Conservation (phyloP, 306 rosid species). For the Gastrolobium bilobum region DNA sequence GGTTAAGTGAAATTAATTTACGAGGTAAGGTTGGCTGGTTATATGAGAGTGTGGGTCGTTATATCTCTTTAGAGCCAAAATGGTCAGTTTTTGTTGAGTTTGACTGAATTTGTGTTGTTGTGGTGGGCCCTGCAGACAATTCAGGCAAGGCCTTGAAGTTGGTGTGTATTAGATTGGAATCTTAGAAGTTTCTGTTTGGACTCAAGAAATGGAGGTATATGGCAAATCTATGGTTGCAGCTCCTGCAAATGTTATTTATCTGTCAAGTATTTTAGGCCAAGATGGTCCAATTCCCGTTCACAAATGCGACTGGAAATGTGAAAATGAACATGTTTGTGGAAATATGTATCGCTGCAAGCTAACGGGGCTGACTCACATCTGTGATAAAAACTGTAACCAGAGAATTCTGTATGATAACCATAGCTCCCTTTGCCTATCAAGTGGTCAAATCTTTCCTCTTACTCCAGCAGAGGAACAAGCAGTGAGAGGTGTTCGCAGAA, state of each 20-base stretch:
- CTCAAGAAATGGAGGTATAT: conserved; percentile 84
- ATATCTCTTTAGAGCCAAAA: conserved; percentile 36
- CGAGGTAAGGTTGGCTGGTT: conserved; percentile 21
- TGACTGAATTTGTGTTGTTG: conserved; percentile 65
- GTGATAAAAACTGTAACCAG: conserved; percentile 99
- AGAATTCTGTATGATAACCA: conserved; percentile 97
- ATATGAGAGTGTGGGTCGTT: background rate
- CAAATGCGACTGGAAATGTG: conserved; percentile 96
- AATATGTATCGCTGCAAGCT: conserved; percentile 96
- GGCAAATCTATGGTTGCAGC: conserved; percentile 80
- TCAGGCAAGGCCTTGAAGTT: conserved; percentile 58
- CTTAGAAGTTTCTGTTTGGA: conserved; percentile 57
- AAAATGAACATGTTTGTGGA: conserved; percentile 91
- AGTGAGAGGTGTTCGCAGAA: conserved; percentile 90
- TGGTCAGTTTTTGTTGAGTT: conserved; percentile 54
- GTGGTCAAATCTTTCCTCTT: conserved; percentile 79
- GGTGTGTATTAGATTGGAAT: conserved; percentile 59
- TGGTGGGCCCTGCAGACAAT: conserved; percentile 79
- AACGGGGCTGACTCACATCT: conserved; percentile 97
- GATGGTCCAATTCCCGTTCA: conserved; percentile 77
- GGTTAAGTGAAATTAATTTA: conserved; percentile 32
- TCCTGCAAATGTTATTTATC: conserved; percentile 92
- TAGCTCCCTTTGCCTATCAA: conserved; percentile 90
- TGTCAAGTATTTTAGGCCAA: conserved; percentile 91
- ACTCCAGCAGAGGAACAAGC: conserved; percentile 84